Evolutionary conservation across 768 basidiomycete species (phyloP).

Genomic region (Leucocoprinus sp.): DNA sequence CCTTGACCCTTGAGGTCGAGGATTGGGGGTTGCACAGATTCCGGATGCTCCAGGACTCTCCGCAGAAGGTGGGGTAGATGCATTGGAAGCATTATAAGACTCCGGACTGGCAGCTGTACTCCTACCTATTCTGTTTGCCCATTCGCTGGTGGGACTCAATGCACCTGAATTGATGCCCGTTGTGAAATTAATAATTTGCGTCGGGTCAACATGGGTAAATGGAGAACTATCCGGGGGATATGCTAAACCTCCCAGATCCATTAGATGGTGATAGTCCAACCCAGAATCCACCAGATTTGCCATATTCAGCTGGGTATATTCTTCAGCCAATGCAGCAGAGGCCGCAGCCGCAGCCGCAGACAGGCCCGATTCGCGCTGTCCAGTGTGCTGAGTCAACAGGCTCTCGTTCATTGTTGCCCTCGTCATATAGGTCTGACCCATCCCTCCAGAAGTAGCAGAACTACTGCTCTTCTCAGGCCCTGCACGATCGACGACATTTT

Average conservation of each 20-base stretch:
- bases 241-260: conserved; percentile 43
- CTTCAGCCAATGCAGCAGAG: conserved; percentile 63
- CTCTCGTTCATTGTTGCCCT: background rate
- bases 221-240: conserved; percentile 49
- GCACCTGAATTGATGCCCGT: conserved; percentile 8
- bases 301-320: conserved; percentile 59
- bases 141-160: conserved; percentile 75
- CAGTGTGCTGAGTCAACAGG: background rate
- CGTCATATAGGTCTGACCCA: background rate
- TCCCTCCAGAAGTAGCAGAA: background rate
- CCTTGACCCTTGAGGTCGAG: conserved; percentile 20
- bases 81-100: conserved; percentile 58
- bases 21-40: background rate
- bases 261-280: conserved; percentile 58
- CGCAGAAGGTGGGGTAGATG: conserved; percentile 65
- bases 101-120: conserved; percentile 73
- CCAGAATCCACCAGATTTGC: conserved; percentile 42
- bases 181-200: conserved; percentile 48
- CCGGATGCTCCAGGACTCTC: conserved; percentile 32
- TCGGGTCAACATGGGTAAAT: conserved; percentile 85
- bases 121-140: conserved; percentile 60
- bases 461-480: background rate
- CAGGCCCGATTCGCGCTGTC: conserved; percentile 39
- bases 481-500: conserved; percentile 4
- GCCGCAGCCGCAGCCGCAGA: conserved; percentile 60